Base-by-base conservation (phyloP, 495 filamentous ascomycete genomes). In the Xylaria cubensis region DNA sequence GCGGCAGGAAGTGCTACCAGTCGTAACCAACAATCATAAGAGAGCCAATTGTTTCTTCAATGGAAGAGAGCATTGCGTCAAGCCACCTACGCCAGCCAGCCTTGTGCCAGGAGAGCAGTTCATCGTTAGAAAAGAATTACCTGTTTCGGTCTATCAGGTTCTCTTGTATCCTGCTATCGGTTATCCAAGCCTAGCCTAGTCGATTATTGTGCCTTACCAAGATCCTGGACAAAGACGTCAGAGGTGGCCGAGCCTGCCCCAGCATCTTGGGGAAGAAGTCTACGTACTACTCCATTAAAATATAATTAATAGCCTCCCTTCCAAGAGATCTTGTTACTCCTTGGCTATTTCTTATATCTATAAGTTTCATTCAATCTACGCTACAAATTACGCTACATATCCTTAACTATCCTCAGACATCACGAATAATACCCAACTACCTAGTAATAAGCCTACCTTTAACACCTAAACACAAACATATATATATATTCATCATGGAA, bases 401-500 rank as follows among this genome's bases (percentile, higher is more conserved):
- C 63, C 17, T 12, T 17, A 1, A 29, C 7, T n/a, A 29, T 4
- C 42, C 42, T 12, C 63, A 24, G 19, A 19, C 32, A 63, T 39
- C 44, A 62, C 39, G 29, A n/a, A n/a, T 39, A 15, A 19, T 24
- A 48, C 36, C 62, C 32, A 12, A 24, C 13, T 42, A 66, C 17
- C 41, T 21, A 51, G 7, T 51, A 41, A 32, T 6, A 26, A 58
- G 46, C 8, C 24, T 10, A 44, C 19, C 26, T 36, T 21, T 21
- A 3, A 7, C 10, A 59, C 53, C 26, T 2, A 10, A 12, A 34
- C 24, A 32, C n/a, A 1, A 46, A 13, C 53, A 41, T 17, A 19
- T 0, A 41, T 17, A 19, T 0, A 53, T 24, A 6, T 42, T 26
- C 76, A 78, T 8, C 46, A 89, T 90, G 87, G 87, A 90, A 65